These are phyloP conservation scores for Cladosporium phlei DNA, from an alignment of 2,329 filamentous ascomycete genomes.

Conservation along the genomic window DNA sequence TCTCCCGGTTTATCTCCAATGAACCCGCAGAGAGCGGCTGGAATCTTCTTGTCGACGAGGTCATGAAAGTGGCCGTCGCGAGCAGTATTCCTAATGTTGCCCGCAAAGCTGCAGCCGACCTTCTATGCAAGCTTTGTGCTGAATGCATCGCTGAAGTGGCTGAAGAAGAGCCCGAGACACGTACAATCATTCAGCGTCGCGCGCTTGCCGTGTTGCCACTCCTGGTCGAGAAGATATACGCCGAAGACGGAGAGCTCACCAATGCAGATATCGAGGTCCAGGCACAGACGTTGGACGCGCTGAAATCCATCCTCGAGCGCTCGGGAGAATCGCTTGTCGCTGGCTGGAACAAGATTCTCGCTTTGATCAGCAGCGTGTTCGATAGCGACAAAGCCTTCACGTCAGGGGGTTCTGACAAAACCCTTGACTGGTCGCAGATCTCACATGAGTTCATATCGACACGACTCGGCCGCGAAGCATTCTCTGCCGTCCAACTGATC, in stretches of 20 bases:
- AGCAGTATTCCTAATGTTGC: constrained; percentile 38
- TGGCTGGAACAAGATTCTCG: constrained; percentile 82
- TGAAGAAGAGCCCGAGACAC: constrained; percentile 38
- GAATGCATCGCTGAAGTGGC: constrained; percentile 50
- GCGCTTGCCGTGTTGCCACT: constrained; percentile 36
- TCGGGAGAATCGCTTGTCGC: constrained; percentile 77
- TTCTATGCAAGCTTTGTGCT: constrained; percentile 45
- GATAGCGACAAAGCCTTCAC: constrained; percentile 31
- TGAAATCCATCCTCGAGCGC: constrained; percentile 72
- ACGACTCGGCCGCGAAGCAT: constrained; percentile 77
- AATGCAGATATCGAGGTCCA: constrained; percentile 54
- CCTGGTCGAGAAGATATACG: constrained; percentile 40
- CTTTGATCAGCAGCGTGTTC: constrained; percentile 80
- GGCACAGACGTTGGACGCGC: constrained; percentile 62
- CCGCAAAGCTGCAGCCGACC: constrained; percentile 46
- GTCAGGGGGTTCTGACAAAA: constrained; percentile 10
- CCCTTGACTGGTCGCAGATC: constrained; percentile 27
- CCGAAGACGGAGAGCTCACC: constrained; percentile 24
- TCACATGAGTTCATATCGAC: constrained; percentile 51
- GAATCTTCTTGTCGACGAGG: constrained; percentile 57
- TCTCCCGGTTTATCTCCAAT: constrained; percentile 61
- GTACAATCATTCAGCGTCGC: constrained; percentile 28
- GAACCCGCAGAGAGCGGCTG: constrained; percentile 69
- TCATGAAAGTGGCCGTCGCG: constrained; percentile 46
- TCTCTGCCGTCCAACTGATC: constrained; percentile 83